Conservation (phyloP, 2,329 filamentous ascomycete species). For the Penicillium sp. region DNA sequence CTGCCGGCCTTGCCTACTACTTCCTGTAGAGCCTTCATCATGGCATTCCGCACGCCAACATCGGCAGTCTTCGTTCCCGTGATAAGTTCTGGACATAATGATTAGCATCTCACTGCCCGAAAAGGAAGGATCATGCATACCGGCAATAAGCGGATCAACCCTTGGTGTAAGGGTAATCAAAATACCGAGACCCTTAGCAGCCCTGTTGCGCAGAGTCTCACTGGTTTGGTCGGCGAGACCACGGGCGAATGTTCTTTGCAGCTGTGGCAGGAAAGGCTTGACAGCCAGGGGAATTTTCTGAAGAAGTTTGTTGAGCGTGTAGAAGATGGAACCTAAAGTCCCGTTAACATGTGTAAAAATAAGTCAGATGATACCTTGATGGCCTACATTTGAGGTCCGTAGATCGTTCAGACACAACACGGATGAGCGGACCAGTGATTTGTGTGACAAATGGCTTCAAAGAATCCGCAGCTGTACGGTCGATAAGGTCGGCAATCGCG, state of each 20-base stretch:
- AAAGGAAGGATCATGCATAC: conserved; percentile 31
- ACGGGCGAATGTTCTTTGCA: conserved; percentile 96
- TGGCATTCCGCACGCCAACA: conserved; percentile 85
- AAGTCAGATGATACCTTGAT: background rate
- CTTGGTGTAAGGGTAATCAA: conserved; percentile 94
- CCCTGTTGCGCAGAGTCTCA: conserved; percentile 82
- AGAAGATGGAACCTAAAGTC: conserved; percentile 75
- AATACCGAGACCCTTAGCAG: conserved; percentile 91
- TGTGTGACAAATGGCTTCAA: conserved; percentile 95
- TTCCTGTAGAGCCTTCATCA: conserved; percentile 96
- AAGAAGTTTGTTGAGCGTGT: conserved; percentile 91
- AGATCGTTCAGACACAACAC: conserved; percentile 94
- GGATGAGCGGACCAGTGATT: conserved; percentile 95
- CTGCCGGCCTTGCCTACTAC: conserved; percentile 92
- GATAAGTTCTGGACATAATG: conserved; percentile 70
- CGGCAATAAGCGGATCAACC: conserved; percentile 86
- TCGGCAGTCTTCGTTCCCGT: conserved; percentile 94
- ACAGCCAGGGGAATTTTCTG: conserved; percentile 96
- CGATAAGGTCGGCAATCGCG: conserved; percentile 93
- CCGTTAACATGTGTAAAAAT: conserved; percentile 25
- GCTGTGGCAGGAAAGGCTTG: conserved; percentile 94
- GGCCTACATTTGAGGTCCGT: conserved; percentile 79
- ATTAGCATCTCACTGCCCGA: conserved; percentile 7
- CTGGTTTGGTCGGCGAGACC: conserved; percentile 92
- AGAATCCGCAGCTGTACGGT: conserved; percentile 84